Base-by-base conservation (phyloP, 1,284 basidiomycete genomes). In the Trametes versicolor region DNA sequence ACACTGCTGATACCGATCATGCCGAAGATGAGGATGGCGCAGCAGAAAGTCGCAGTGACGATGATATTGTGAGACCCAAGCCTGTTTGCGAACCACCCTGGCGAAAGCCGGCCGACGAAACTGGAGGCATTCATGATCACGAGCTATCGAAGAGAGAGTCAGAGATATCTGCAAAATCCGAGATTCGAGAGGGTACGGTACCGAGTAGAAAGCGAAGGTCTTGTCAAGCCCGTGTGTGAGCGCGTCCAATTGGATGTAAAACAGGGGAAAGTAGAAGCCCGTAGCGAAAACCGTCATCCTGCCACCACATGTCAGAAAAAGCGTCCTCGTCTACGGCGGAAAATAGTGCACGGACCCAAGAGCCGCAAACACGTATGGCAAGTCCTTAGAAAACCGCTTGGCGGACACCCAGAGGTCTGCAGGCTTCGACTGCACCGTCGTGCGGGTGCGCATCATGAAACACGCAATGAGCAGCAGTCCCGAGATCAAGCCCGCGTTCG, bases 201-300 rank as follows among this genome's bases (percentile, higher is more conserved):
- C 66, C 39, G 65, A 60, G 21, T 67, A 70, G 58, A 72, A 72
- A 6, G 71, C 61, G 56, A 72, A 67, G 15, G 61, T 65, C 34
- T 51, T 39, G 58, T 62, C 52, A 8, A 71, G 55, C 19, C 71
- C 71, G 37, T 72, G 69, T 21, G 19, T 37, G 10, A 63, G 37
- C 27, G 69, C 64, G 58, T 69, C 67, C 2, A 71, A 58, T 54
- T 72, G 71, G 3, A 69, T 23, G 52, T 72, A 72, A 50, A 68
- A 70, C n/a, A 65, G 50, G 34, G 64, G 63, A 32, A 68, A 68
- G 58, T 65, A 68, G 58, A 65, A 63, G 6, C 60, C 63, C 15
- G 65, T 37, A 21, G 62, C 60, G 43, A 68, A 68, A 5, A 58
- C 36, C 15, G 58, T 49, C 60, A 68, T 58, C n/a, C 66, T 68